These are phyloP conservation scores for Serpula lacrymans DNA, from an alignment of 768 basidiomycete species.

Conservation along the genomic window DNA sequence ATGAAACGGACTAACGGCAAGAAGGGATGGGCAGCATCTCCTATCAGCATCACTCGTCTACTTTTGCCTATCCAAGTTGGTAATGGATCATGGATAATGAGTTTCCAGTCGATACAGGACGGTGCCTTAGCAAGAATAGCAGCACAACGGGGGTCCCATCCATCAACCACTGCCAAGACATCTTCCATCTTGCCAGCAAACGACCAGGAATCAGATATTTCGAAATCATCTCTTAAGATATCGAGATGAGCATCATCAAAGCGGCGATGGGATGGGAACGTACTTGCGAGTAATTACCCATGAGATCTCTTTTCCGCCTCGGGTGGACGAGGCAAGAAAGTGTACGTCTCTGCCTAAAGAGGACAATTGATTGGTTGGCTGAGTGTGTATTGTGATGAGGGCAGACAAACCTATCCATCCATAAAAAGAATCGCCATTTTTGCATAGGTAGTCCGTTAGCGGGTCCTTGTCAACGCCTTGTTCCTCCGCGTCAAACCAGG, in stretches of 20 bases:
- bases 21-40: conserved; percentile 28
- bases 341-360: conserved; percentile 14
- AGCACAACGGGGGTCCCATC: conserved; percentile 22
- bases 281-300: conserved; percentile 21
- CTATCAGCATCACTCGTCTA: conserved; percentile 21
- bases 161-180: conserved; percentile 17
- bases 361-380: background rate
- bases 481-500: conserved; percentile 18
- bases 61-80: conserved; percentile 32
- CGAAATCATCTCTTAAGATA: conserved; percentile 13
- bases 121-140: conserved; percentile 20
- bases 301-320: conserved; percentile 13
- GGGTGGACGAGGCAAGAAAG: conserved; percentile 14
- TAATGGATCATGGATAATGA: conserved; percentile 34
- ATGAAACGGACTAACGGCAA: conserved; percentile 17
- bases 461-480: conserved; percentile 17
- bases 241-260: background rate
- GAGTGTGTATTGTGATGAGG: background rate
- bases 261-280: no score
- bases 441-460: conserved; percentile 11
- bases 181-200: conserved; percentile 20
- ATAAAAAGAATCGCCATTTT: conserved; percentile 12
- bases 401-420: conserved; percentile 14
- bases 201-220: conserved; percentile 19
- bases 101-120: conserved; percentile 36